Evolutionary conservation across 2,329 filamentous ascomycete species (phyloP).

Genomic region (Sclerotinia minor): DNA sequence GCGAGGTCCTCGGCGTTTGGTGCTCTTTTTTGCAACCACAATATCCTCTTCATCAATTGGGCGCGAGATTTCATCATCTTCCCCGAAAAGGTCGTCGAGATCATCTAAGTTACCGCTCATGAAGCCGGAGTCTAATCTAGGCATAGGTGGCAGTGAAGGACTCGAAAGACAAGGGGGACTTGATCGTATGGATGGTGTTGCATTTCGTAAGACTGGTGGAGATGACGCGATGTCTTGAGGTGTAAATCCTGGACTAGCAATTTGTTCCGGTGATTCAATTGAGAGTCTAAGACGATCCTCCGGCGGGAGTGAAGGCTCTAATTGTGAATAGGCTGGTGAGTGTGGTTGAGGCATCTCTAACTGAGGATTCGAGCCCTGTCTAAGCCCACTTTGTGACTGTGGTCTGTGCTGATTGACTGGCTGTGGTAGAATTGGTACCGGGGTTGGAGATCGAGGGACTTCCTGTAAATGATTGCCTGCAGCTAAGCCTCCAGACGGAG

Average conservation of each 20-base stretch:
- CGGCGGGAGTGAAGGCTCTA: conserved; percentile 38
- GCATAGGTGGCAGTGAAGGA: conserved; percentile 58
- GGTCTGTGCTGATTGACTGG: conserved; percentile 34
- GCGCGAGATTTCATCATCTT: conserved; percentile 47
- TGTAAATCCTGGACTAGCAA: conserved; percentile 60
- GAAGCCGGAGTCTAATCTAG: conserved; percentile 71
- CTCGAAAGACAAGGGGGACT: conserved; percentile 74
- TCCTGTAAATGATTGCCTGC: conserved; percentile 63
- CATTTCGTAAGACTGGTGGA: conserved; percentile 72
- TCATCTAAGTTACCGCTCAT: conserved; percentile 69
- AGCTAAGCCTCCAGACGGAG: conserved; percentile 50
- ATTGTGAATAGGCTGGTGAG: conserved; percentile 45
- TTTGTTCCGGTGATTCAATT: conserved; percentile 51
- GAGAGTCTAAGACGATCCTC: conserved; percentile 41
- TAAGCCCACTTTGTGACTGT: conserved; percentile 51
- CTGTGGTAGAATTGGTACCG: conserved; percentile 57
- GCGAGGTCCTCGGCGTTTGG: conserved; percentile 28
- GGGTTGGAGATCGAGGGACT: conserved; percentile 74
- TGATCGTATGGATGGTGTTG: conserved; percentile 65
- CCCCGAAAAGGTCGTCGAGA: conserved; percentile 54
- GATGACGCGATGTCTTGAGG: conserved; percentile 86
- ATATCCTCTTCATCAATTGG: conserved; percentile 44
- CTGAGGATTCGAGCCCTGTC: conserved; percentile 62
- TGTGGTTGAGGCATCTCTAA: conserved; percentile 39
- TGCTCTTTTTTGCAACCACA: conserved; percentile 42